Evolutionary conservation across 768 basidiomycete species (phyloP).

Genomic region (Termitomyces bulborhizus): DNA sequence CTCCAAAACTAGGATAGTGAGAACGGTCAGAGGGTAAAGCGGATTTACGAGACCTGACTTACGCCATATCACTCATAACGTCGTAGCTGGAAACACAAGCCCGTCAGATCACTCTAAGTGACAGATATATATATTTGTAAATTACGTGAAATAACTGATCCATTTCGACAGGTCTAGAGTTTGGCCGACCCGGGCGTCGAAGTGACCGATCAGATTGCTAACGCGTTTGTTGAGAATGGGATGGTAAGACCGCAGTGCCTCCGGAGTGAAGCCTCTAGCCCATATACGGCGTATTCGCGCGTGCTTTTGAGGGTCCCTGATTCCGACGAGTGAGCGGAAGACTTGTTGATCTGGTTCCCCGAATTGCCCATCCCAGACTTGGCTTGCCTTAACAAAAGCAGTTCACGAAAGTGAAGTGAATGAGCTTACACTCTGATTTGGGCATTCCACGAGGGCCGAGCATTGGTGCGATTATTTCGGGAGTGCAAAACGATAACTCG

Average conservation of each 20-base stretch:
- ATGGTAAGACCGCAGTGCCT: slow-evolving; percentile 24
- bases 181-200: slow-evolving; percentile 9
- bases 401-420: slow-evolving; percentile 11
- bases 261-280: slow-evolving; percentile 30
- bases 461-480: slow-evolving; percentile 24
- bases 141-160: slow-evolving; percentile 34
- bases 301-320: slow-evolving; percentile 26
- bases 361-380: slow-evolving; percentile 30
- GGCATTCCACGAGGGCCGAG: slow-evolving; percentile 33
- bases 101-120: not conserved
- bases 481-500: slow-evolving; percentile 34
- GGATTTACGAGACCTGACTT: slow-evolving; percentile 2
- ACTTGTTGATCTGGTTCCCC: slow-evolving; percentile 10
- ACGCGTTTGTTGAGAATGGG: slow-evolving; percentile 13
- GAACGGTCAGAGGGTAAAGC: not conserved
- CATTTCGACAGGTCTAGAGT: slow-evolving; percentile 26
- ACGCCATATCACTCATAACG: slow-evolving; percentile 36
- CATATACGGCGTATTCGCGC: slow-evolving; percentile 31
- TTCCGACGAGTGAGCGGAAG: slow-evolving; percentile 20
- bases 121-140: not conserved
- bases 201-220: slow-evolving; percentile 19
- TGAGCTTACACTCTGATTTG: slow-evolving; percentile 23
- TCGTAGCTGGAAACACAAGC: slow-evolving; percentile 22
- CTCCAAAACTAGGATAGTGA: slow-evolving; percentile 20
- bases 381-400: not conserved